Percentiles rank a stretch among this genome's conserved stretches.
Conservation (phyloP, 2,329 filamentous ascomycete species). For the Chaetomium olivaceum region DNA sequence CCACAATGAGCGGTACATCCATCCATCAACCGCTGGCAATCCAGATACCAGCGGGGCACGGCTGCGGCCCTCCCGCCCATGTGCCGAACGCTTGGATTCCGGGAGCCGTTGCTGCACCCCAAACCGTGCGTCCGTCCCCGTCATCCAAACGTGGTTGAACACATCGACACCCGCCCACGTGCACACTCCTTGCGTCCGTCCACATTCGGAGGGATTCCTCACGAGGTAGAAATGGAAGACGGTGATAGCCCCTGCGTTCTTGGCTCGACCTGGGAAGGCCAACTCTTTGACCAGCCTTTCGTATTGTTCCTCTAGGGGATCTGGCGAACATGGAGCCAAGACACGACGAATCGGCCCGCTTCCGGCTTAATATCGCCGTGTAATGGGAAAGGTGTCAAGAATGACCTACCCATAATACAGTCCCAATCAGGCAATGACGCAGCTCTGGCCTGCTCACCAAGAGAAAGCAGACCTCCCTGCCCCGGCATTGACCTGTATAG, state of each 20-base stretch:
- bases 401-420: neutral
- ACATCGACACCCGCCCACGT: neutral
- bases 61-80: neutral
- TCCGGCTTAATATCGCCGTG: neutral
- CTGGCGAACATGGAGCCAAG: neutral
- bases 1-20: neutral
- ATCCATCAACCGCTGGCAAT: neutral
- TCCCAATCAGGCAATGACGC: neutral
- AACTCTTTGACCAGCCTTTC: neutral
- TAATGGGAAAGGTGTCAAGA: neutral
- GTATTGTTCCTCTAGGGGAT: neutral
- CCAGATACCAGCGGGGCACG: neutral
- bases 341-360: neutral
- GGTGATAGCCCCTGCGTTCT: neutral
- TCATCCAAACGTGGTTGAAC: neutral
- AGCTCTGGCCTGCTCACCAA: neutral
- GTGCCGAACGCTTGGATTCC: neutral
- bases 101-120: neutral
- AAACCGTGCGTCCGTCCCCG: neutral
- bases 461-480: neutral
- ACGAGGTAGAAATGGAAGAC: neutral
- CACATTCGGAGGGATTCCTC: neutral
- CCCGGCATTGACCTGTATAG: slow-evolving; percentile 21
- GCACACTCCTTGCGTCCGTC: neutral
- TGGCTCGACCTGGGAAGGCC: neutral